Evolutionary conservation across 108 stramenopile species (phyloP), one percentile per base, ranked within the genome.

Genomic region (Epipyxis sp.): DNA sequence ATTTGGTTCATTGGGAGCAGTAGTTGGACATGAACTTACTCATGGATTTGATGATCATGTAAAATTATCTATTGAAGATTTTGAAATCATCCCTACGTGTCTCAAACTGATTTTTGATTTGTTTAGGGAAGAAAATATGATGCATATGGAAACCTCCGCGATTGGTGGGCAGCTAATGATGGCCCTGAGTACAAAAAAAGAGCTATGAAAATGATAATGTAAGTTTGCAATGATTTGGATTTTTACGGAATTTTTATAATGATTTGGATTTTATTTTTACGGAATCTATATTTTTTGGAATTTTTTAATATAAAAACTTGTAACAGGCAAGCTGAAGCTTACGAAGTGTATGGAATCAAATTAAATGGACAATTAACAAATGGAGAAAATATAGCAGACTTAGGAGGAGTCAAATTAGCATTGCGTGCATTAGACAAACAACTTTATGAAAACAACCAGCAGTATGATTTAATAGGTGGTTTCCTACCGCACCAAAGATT

Each of bases 41-140:
- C 92, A 93, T 67, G 92, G 90, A 10, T 91, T 91, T 79, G 92
- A 93, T 74, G 92, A 91, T 50, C 89, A n/a, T n/a, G n/a, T n/a
- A n/a, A n/a, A n/a, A n/a, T n/a, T n/a, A n/a, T n/a, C n/a, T n/a
- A n/a, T n/a, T n/a, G n/a, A n/a, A n/a, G n/a, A n/a, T n/a, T n/a
- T n/a, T n/a, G n/a, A n/a, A n/a, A n/a, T n/a, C n/a, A n/a, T n/a
- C n/a, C n/a, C n/a, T n/a, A n/a, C n/a, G n/a, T n/a, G n/a, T n/a
- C n/a, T n/a, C n/a, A n/a, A n/a, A n/a, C n/a, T n/a, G n/a, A n/a
- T n/a, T n/a, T n/a, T n/a, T n/a, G n/a, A n/a, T n/a, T n/a, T n/a
- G n/a, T n/a, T n/a, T n/a, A 93, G 86, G 92, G 92, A 46, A 80
- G 90, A 1, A 91, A 93, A 77, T 93, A 88, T 77, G 88, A 93